Evolutionary conservation across 2,329 filamentous ascomycete species (phyloP).

Genomic region (Microdochium nivale): DNA sequence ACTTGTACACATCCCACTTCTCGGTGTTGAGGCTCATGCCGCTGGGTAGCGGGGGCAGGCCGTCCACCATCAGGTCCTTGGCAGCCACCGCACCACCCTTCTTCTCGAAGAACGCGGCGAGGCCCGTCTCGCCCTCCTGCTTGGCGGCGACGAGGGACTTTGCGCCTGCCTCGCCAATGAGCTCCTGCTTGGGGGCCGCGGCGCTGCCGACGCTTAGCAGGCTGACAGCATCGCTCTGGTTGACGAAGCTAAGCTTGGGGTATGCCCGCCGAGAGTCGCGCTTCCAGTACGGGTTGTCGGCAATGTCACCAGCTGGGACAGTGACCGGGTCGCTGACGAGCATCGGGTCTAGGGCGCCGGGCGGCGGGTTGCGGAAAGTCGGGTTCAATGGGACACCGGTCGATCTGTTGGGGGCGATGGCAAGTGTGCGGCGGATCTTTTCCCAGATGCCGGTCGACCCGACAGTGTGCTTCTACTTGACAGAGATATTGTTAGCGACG

Average conservation of each 20-base stretch:
- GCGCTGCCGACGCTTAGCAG: conserved; percentile 80
- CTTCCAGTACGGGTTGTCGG: conserved; percentile 95
- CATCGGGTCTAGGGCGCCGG: conserved; percentile 61
- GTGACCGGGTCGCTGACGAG: conserved; percentile 78
- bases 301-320: conserved; percentile 74
- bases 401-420: conserved; percentile 81
- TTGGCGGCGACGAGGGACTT: conserved; percentile 66
- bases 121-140: conserved; percentile 64
- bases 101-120: conserved; percentile 67
- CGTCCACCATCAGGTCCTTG: conserved; percentile 61
- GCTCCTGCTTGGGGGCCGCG: conserved; percentile 70
- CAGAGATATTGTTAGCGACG: background rate
- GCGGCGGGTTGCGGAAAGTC: conserved; percentile 81
- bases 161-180: conserved; percentile 63
- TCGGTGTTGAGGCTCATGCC: conserved; percentile 47
- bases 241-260: conserved; percentile 69
- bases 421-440: conserved; percentile 64
- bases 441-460: conserved; percentile 89
- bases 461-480: conserved; percentile 82
- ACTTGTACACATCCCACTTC: conserved; percentile 59
- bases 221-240: conserved; percentile 76
- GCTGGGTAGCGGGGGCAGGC: conserved; percentile 79
- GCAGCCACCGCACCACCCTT: conserved; percentile 33
- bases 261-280: conserved; percentile 80
- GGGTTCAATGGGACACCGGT: conserved; percentile 89